Percentiles rank a stretch among this genome's conserved stretches.
Conservation (phyloP, 345 rosid genomes). For the Camelina hispida region DNA sequence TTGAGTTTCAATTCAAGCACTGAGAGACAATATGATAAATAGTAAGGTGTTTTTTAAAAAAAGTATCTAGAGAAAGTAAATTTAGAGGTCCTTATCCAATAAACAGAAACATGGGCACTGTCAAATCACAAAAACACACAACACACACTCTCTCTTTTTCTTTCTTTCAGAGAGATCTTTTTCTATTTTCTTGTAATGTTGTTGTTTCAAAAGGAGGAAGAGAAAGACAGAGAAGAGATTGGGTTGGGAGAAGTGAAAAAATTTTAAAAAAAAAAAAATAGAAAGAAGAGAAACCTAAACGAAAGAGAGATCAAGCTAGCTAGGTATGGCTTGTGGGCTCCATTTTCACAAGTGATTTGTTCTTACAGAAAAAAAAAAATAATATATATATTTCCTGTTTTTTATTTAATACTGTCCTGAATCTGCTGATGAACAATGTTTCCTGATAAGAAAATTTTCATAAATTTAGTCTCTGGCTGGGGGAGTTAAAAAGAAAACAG, state of each 20-base stretch:
- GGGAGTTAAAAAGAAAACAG: conserved; percentile 1
- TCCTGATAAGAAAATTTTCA: conserved; percentile 29
- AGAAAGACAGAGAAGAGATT: conserved; percentile 18
- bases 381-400: background rate
- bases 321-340: conserved; percentile 58
- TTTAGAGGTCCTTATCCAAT: conserved; percentile 37
- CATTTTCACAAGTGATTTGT: conserved; percentile 41
- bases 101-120: conserved; percentile 46
- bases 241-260: conserved; percentile 39
- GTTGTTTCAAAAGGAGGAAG: conserved; percentile 6
- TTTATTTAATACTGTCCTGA: conserved; percentile 27
- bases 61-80: background rate
- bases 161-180: conserved; percentile 14
- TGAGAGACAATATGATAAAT: conserved; percentile 3
- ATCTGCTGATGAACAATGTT: conserved; percentile 43
- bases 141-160: conserved; percentile 5
- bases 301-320: conserved; percentile 59
- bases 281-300: conserved; percentile 32
- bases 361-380: background rate
- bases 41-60: background rate
- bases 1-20: too few species aligned
- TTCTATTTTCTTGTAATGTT: conserved; percentile 26
- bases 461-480: conserved; percentile 10
- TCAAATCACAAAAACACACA: conserved; percentile 37
- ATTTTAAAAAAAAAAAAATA: background rate